Conservation (phyloP, 2,329 filamentous ascomycete genomes). For the Pseudogymnoascus sp. region DNA sequence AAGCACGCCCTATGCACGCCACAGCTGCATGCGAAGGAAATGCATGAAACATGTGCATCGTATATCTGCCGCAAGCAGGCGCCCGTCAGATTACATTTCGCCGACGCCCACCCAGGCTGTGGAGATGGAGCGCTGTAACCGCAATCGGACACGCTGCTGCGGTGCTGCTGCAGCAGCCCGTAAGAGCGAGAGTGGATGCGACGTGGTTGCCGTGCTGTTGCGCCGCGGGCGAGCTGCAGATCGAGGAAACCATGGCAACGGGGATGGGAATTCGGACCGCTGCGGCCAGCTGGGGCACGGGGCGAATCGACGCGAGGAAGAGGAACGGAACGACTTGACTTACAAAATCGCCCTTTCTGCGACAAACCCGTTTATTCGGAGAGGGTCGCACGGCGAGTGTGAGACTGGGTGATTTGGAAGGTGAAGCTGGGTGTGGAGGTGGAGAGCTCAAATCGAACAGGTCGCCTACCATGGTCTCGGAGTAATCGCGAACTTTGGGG, state of each 20-base stretch:
- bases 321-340: neutral
- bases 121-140: neutral
- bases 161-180: neutral
- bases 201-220: constrained; percentile 6
- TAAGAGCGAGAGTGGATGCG: neutral
- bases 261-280: neutral
- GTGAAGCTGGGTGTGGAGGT: neutral
- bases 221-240: neutral
- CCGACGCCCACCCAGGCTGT: neutral
- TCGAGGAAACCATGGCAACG: neutral
- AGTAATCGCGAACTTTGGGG: neutral
- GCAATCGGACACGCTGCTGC: neutral
- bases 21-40: constrained; percentile 7
- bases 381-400: neutral
- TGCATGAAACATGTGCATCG: constrained; percentile 7
- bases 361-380: neutral
- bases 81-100: neutral
- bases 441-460: neutral
- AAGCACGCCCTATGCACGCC: neutral
- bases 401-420: neutral
- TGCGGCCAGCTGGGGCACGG: neutral
- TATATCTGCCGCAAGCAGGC: constrained; percentile 6
- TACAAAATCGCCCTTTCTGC: neutral
- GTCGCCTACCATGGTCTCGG: neutral
- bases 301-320: neutral